Percentiles rank a stretch among this genome's conserved stretches.
These are phyloP conservation scores for Penicillium digitatum DNA, from an alignment of 2,329 filamentous ascomycete genomes.

Conservation along the genomic window DNA sequence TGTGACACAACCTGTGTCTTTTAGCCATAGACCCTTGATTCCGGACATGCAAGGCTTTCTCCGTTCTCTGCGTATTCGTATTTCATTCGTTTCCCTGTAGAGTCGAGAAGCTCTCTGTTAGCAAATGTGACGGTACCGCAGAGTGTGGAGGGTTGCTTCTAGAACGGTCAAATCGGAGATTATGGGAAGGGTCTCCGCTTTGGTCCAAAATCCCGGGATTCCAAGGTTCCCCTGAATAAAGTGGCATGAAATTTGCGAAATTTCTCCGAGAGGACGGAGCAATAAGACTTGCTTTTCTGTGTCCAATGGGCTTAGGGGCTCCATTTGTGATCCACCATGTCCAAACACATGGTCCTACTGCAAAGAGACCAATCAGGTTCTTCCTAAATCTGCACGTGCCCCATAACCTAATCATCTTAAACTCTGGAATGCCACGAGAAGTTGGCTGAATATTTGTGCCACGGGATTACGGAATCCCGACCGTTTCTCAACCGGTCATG, in stretches of 20 bases:
- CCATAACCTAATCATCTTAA: not conserved
- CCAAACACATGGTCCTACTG: not conserved
- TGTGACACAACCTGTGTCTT: not conserved
- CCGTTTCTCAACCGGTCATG: slow-evolving; percentile 15
- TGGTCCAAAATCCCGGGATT: too few species aligned
- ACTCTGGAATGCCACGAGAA: too few species aligned
- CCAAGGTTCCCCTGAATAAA: not conserved
- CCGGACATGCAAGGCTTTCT: not conserved
- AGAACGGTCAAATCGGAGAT: slow-evolving; percentile 5
- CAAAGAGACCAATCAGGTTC: too few species aligned
- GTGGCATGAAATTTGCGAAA: not conserved
- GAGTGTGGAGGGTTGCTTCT: slow-evolving; percentile 3
- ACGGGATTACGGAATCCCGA: not conserved
- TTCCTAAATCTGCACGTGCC: not conserved
- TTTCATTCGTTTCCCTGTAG: slow-evolving; percentile 1
- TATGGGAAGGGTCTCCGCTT: not conserved
- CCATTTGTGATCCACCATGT: not conserved
- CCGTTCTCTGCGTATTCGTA: not conserved
- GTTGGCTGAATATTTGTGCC: not conserved
- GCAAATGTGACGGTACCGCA: slow-evolving; percentile 7
- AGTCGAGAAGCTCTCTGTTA: slow-evolving; percentile 14
- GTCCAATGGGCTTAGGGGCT: too few species aligned
- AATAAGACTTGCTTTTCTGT: too few species aligned
- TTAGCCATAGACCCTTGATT: not conserved
- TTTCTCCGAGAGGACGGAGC: not conserved